Evolutionary conservation across 2,329 filamentous ascomycete species (phyloP), one percentile per base, ranked within the genome.

Genomic region (Neurospora sp.): DNA sequence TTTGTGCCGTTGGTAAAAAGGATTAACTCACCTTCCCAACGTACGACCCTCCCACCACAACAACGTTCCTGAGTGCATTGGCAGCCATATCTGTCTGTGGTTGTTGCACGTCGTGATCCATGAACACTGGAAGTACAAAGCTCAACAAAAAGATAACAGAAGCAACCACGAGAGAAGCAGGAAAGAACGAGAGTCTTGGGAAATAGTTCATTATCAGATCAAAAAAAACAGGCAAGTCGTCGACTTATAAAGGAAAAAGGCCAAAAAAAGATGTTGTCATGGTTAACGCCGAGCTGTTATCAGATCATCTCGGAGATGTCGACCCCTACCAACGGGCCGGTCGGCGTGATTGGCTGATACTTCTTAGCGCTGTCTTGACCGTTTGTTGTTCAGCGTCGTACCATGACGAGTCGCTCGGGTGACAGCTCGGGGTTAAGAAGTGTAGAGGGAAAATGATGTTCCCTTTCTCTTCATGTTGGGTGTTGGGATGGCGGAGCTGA

Each of bases 41-140:
- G 69, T 83, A 85, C 1, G 82, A 84, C 7, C 80, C 83, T 36
- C 83, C 83, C n/a, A 85, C 75, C 1, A 84, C 77, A 19, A 84
- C 77, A 38, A 84, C 77, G 38, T 81, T 82, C 42, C 78, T 79
- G 8, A 78, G 70, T 33, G 43, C 8, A 4, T 28, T 52, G 19
- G 28, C 19, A 33, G 67, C 68, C 71, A 73, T 73, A 52, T 28
- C 19, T 15, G 11, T 52, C 19, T 52, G 67, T 62, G 33, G 38
- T 23, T 52, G 67, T 62, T 52, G 4, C 13, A 19, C 38, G n/a
- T 0, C 17, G 19, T 5, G 28, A 38, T 36, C 15, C 23, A 46
- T 23, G 28, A 11, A 15, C 9, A 38, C 3, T 28, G 15, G 46
- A 15, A 52, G 19, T 2, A n/a, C 3, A 23, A 62, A 15, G 33